These are phyloP conservation scores for Larix kaempferi DNA, from an alignment of 75 land plant species.

Conservation along the genomic window DNA sequence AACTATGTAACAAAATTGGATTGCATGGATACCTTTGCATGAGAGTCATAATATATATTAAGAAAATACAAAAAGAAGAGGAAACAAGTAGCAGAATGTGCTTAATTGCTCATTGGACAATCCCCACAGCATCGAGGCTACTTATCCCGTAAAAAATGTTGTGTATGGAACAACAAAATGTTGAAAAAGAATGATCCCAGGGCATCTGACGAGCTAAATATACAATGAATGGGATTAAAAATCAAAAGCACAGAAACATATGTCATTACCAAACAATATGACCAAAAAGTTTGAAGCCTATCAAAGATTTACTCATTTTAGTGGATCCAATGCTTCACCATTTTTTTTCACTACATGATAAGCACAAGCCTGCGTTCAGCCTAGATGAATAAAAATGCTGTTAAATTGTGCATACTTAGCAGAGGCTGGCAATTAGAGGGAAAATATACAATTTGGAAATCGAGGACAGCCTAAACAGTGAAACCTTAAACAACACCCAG, in stretches of 20 bases:
- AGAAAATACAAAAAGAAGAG: not conserved
- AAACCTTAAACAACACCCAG: too few species aligned
- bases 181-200: not conserved
- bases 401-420: too few species aligned
- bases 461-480: too few species aligned
- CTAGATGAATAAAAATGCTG: too few species aligned
- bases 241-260: not conserved
- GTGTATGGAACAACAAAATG: not conserved
- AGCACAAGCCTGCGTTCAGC: too few species aligned
- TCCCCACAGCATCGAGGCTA: not conserved
- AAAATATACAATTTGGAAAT: too few species aligned
- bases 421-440: too few species aligned
- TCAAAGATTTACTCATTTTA: slow-evolving; percentile 35
- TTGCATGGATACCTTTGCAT: not conserved
- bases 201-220: not conserved
- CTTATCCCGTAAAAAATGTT: not conserved
- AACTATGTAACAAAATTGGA: not conserved
- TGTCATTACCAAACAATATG: not conserved
- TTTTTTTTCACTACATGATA: slow-evolving; percentile 34
- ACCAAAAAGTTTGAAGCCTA: not conserved
- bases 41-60: not conserved
- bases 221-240: not conserved
- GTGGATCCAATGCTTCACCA: slow-evolving; percentile 40
- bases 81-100: not conserved
- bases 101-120: not conserved